Percentiles rank a stretch among this genome's conserved stretches.
These are phyloP conservation scores for Sclerotinia nivalis DNA, from an alignment of 2,329 filamentous ascomycete genomes.

Conservation along the genomic window DNA sequence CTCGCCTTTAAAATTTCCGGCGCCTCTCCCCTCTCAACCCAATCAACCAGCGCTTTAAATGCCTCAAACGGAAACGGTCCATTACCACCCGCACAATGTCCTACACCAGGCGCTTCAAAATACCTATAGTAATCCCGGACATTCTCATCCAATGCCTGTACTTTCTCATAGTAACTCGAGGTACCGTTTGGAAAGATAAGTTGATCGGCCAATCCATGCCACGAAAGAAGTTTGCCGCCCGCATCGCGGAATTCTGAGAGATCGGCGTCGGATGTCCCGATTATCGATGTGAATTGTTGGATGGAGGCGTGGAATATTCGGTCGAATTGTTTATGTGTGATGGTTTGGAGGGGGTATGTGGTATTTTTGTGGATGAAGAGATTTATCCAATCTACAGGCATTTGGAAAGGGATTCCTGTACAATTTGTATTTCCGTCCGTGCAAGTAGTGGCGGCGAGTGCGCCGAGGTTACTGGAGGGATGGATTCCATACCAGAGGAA, in stretches of 20 bases:
- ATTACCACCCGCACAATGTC: slow-evolving; percentile 39
- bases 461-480: background rate
- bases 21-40: slow-evolving; percentile 42
- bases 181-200: slow-evolving; percentile 21
- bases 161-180: slow-evolving; percentile 37
- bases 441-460: background rate
- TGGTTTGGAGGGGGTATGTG: slow-evolving; percentile 27
- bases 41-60: slow-evolving; percentile 36
- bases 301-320: slow-evolving; percentile 6
- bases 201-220: slow-evolving; percentile 28
- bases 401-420: slow-evolving; percentile 36
- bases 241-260: slow-evolving; percentile 22
- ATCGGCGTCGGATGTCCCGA: slow-evolving; percentile 29
- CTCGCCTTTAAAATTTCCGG: slow-evolving; percentile 30
- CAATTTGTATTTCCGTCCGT: background rate
- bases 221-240: slow-evolving; percentile 30
- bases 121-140: slow-evolving; percentile 41
- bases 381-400: slow-evolving; percentile 42
- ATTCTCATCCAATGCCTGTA: slow-evolving; percentile 23
- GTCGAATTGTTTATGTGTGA: slow-evolving; percentile 1
- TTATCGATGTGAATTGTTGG: slow-evolving; percentile 24
- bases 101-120: slow-evolving; percentile 41
- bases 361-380: slow-evolving; percentile 42
- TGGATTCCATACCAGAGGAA: background rate
- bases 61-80: slow-evolving; percentile 33